phyloP scores from a whole-genome alignment of 257 asterid species.

The Linaria vulgaris region DNA sequence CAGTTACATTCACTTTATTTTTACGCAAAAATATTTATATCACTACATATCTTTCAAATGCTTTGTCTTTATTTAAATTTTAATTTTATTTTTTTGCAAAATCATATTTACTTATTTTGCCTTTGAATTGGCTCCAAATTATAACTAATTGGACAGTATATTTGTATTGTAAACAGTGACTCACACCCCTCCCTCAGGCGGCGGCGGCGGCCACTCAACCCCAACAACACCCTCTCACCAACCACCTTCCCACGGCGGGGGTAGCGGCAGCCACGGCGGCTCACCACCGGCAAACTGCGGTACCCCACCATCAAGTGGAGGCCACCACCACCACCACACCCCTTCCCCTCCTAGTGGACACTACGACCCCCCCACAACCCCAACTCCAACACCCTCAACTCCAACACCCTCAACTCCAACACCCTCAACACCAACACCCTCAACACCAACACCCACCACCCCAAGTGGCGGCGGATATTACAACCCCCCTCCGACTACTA shows the following conservation, averaged over 20 bases:
- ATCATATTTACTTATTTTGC: no score
- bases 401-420: slow-evolving; percentile 35
- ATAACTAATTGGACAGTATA: no score
- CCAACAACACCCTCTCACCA: slow-evolving; percentile 18
- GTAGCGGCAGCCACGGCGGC: slow-evolving; percentile 39
- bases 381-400: slow-evolving; percentile 32
- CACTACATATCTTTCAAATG: no score
- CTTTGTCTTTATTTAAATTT: no score
- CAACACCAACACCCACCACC: slow-evolving; percentile 44
- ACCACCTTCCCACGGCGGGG: slow-evolving; percentile 45
- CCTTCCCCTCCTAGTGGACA: slow-evolving; percentile 58
- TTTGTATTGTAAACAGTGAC: no score
- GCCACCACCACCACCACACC: slow-evolving; percentile 38
- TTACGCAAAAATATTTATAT: no score
- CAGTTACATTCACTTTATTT: no score
- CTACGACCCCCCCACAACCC: slow-evolving; percentile 35
- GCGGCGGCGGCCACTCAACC: not conserved
- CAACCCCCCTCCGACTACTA: slow-evolving; percentile 35
- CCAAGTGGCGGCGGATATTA: slow-evolving; percentile 37
- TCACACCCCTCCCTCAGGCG: slow-evolving; percentile 39
- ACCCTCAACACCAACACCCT: slow-evolving; percentile 11
- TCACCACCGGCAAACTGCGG: slow-evolving; percentile 71
- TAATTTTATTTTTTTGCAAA: no score
- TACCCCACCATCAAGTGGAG: slow-evolving; percentile 63
- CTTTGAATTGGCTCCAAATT: no score